Base-by-base conservation (phyloP, 2,329 filamentous ascomycete genomes). In the Stagonosporopsis vannaccii region DNA sequence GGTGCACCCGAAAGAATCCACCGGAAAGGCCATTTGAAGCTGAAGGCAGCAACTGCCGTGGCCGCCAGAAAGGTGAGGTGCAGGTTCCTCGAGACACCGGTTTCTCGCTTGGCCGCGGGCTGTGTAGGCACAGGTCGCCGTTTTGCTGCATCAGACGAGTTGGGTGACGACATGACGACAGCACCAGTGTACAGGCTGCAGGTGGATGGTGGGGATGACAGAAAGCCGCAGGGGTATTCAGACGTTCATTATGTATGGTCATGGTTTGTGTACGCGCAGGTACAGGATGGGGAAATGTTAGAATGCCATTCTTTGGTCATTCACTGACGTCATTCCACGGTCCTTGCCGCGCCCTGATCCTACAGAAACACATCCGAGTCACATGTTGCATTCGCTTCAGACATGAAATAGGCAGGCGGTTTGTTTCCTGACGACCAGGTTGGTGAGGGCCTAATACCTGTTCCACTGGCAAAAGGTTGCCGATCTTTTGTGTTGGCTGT, bases 1-100 rank as follows among this genome's bases (percentile, higher is more conserved):
- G 78, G 77, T 2, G 76, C 73, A 13, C 78, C 78, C n/a, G 78
- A 80, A 13, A 79, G 26, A 2, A 77, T 55, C 78, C 78, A 81
- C 57, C 71, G 65, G 30, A 62, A 30, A 9, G 63, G 61, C 66
- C 66, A 69, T 41, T 17, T 19, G 26, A 58, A 58, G 3, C 19
- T n/a, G 8, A 58, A 32, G 2, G 49, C 20, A 28, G 49, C 43
- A 28, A 47, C 33, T 36, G 49, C 44, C 7, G 44, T 43, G 11
- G 20, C 26, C 2, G 44, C 54, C 11, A 58, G 44, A 49, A 58
- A 58, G 1, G 26, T 36, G 33, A 52, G 26, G 20, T 58, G 54
- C 9, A 58, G 54, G 19, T 13, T 49, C 4, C 12, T 20, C 7
- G 54, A 32, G 12, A 58, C 43, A 9, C 54, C 49, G 17, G 54